Evolutionary conservation across 768 basidiomycete genomes (phyloP), one percentile per base, ranked within the genome.

Genomic region (Leccinum pellstonianum): DNA sequence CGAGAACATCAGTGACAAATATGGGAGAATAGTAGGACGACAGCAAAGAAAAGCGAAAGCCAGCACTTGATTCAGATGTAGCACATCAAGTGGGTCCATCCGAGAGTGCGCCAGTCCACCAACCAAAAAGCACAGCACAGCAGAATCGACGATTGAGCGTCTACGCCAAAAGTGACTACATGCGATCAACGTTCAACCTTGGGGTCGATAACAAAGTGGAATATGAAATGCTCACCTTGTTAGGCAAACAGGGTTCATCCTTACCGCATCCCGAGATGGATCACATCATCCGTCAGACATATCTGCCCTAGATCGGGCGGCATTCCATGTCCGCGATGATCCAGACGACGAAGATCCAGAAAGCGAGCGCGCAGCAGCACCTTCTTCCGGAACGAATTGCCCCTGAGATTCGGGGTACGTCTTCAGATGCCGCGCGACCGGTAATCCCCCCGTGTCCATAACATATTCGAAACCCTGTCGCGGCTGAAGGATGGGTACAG

Each of bases 301-400:
- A 54, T 58, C 14, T 29, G 61, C 27, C 61, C 60, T 50, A n/a
- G 57, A 63, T 52, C 57, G 60, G 12, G 53, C 19, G 21, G 50
- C 49, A 5, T 59, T 59, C 61, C 64, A 67, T 29, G 63, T 65
- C 21, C 47, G 71, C 23, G 73, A 64, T 29, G 63, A 69, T 6
- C 59, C 61, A 5, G 67, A 71, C 2, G 70, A 63, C 1, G 58
- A 38, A n/a, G 62, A 62, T 21, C 51, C 61, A 3, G 64, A 57
- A 14, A 64, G 61, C 2, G 64, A 53, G 3, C 11, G 55, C 10
- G 15, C 12, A 17, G 12, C 11, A 27, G 52, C 43, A 1, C 48
- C 63, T 25, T 61, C 19, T 46, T 46, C 43, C 11, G 10, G 43
- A 46, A 10, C 54, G 7, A 56, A n/a, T 29, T 52, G 33, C 1